Base-by-base conservation (phyloP, 176 grass and related monocot species). In the Themeda triandra region DNA sequence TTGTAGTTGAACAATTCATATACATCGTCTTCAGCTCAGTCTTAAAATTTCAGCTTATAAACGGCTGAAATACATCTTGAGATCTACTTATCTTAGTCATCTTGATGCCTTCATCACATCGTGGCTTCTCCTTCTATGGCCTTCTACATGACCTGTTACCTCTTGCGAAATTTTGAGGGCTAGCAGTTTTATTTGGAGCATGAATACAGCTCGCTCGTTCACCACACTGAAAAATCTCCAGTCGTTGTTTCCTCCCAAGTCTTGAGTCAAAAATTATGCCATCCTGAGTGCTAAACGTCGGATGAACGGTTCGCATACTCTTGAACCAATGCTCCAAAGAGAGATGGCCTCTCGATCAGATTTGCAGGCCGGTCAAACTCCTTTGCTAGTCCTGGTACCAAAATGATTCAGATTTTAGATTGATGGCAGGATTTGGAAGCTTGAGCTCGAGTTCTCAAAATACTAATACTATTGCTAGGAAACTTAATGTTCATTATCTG, bases 271-370 rank as follows among this genome's bases (percentile, higher is more conserved):
- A 86, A 87, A 62, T 75, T 49, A 67, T 31, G 60, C n/a, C 69
- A 44, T 63, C 19, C 86, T 11, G 39, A 64, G 13, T 64, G 18
- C 77, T 96, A 99, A 44, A 99, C 27, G 49, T 96, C 91, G 8
- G 88, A 91, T 2, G 96, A 99, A 33, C 96, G 86, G 74, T 92
- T 87, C 13, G 96, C 93, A 5, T 99, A 99, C 79, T 99, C 96
- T 88, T 99, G 96, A 66, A 99, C 96, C 78, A 99, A 68, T 63
- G 93, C 91, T 4, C 93, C 93, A 12, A 99, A 99, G 28, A 99
- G 86, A 6, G 96, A 99, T 32, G 91, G 93, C 24, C 88, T 92
- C 68, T 96, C 93, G 3, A 99, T 94, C 63, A 99, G 84, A 76
- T 85, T 86, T 14, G 88, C 80, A 49, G 93, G 96, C 1, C 77